phyloP scores from a whole-genome alignment of 345 rosid species.

The Aurinia saxatilis region DNA sequence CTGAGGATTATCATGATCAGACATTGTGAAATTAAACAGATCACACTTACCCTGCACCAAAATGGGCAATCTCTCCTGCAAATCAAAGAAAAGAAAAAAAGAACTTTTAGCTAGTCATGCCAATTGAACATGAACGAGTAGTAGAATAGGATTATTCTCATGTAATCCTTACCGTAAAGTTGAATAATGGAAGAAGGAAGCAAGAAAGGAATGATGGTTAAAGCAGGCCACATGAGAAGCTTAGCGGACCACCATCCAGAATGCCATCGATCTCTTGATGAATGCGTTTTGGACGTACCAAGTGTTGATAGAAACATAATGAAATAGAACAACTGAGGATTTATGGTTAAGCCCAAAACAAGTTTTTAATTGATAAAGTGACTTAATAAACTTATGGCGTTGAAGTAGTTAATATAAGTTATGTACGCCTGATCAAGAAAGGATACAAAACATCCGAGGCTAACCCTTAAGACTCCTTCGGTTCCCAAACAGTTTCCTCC shows the following conservation, averaged over 20 bases:
- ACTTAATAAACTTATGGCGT: not conserved
- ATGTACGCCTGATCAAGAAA: constrained; percentile 22
- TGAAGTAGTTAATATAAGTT: not conserved
- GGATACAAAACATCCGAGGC: constrained; percentile 99
- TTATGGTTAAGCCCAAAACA: constrained; percentile 29
- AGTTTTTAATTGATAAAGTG: not conserved
- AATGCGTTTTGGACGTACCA: constrained; percentile 53
- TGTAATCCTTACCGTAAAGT: constrained; percentile 59
- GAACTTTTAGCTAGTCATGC: not conserved
- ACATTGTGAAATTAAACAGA: not conserved
- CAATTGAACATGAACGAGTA: not conserved
- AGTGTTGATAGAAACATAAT: constrained; percentile 71
- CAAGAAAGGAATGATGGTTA: constrained; percentile 58
- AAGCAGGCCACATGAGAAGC: constrained; percentile 53
- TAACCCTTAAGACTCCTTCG: constrained; percentile 86
- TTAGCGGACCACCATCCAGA: constrained; percentile 94
- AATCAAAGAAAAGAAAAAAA: constrained; percentile 6
- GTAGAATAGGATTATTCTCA: not conserved
- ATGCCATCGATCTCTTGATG: constrained; percentile 74
- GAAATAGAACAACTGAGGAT: constrained; percentile 50
- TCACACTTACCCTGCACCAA: constrained; percentile 88
- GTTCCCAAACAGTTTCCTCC: constrained; percentile 80
- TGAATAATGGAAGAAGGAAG: constrained; percentile 60
- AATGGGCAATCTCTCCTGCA: constrained; percentile 92
- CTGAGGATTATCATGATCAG: constrained; percentile 1